Percentiles rank a stretch among this genome's conserved stretches.
Conservation (phyloP, 2,329 filamentous ascomycete genomes). For the Didymella keratinophila region DNA sequence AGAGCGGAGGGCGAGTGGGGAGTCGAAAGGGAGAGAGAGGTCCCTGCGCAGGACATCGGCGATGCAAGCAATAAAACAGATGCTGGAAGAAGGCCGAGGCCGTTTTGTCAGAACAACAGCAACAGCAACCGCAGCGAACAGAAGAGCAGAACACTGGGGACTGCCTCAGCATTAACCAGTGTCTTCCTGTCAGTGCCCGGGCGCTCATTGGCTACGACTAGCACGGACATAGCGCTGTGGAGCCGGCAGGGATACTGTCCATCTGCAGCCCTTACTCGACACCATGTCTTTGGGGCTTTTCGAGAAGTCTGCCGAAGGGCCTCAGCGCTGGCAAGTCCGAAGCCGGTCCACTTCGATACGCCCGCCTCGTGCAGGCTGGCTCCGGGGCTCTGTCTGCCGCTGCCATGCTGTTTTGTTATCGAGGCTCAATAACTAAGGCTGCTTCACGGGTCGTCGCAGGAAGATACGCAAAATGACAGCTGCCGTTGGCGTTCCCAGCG, state of each 20-base stretch:
- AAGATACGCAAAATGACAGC: background rate
- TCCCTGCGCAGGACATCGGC: slow-evolving; percentile 20
- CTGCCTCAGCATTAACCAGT: slow-evolving; percentile 44
- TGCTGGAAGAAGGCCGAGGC: slow-evolving; percentile 9
- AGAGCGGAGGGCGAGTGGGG: slow-evolving; percentile 20
- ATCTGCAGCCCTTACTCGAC: slow-evolving; percentile 40
- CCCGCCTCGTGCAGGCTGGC: slow-evolving; percentile 10
- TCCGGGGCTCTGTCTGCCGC: slow-evolving; percentile 5
- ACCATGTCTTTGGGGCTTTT: slow-evolving; percentile 35
- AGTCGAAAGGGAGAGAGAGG: slow-evolving; percentile 25
- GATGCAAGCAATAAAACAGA: slow-evolving; percentile 16
- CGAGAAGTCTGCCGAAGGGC: slow-evolving; percentile 34
- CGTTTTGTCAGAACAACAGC: slow-evolving; percentile 15
- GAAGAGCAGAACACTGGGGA: slow-evolving; percentile 37
- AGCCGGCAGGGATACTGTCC: slow-evolving; percentile 26
- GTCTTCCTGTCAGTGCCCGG: slow-evolving; percentile 29
- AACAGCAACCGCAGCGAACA: slow-evolving; percentile 27
- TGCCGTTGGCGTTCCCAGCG: slow-evolving; percentile 25
- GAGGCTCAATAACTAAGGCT: background rate
- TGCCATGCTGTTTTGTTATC: slow-evolving; percentile 1
- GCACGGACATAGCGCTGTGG: slow-evolving; percentile 38
- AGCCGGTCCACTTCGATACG: slow-evolving; percentile 20
- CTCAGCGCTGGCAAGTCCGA: slow-evolving; percentile 26
- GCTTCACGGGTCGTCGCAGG: slow-evolving; percentile 5
- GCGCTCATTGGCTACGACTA: slow-evolving; percentile 38